Conservation (phyloP, 768 basidiomycete species). For the Termitomyces sp. region DNA sequence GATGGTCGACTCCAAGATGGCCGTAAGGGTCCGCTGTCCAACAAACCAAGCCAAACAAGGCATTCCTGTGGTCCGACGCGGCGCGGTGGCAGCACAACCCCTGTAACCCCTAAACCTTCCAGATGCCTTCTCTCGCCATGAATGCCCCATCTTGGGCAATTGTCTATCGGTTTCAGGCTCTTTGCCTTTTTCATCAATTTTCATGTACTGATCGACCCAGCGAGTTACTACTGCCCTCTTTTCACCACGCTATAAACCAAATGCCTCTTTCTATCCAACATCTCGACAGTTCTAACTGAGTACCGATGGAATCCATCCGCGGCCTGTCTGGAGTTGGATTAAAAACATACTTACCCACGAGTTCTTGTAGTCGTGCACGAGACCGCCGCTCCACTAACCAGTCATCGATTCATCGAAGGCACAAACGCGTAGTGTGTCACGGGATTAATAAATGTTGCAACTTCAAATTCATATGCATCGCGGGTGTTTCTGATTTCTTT, state of each 20-base stretch:
- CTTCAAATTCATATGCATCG: not conserved
- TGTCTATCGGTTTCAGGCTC: not conserved
- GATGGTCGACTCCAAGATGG: constrained; percentile 2
- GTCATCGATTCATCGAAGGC: not conserved
- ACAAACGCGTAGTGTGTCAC: not conserved
- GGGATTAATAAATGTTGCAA: not conserved
- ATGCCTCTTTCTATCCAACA: not conserved
- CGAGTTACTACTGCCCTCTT: too few relatives aligned
- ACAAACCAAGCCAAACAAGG: constrained; percentile 12
- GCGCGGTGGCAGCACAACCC: not conserved
- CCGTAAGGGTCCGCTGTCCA: not conserved
- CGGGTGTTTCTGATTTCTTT: not conserved
- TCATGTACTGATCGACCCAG: not conserved
- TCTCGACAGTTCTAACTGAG: too few relatives aligned
- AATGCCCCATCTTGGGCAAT: not conserved
- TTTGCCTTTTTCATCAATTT: not conserved
- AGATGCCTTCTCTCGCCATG: not conserved
- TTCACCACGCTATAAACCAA: not conserved
- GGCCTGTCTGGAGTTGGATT: not conserved
- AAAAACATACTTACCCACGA: not conserved
- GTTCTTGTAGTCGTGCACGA: not conserved
- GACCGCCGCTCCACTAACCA: not conserved
- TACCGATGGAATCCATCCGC: too few relatives aligned
- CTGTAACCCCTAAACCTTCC: not conserved
- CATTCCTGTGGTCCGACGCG: not conserved